Evolutionary conservation across 371 early-diverging fungal genomes (phyloP).

Genomic region (Mortierella sp.): DNA sequence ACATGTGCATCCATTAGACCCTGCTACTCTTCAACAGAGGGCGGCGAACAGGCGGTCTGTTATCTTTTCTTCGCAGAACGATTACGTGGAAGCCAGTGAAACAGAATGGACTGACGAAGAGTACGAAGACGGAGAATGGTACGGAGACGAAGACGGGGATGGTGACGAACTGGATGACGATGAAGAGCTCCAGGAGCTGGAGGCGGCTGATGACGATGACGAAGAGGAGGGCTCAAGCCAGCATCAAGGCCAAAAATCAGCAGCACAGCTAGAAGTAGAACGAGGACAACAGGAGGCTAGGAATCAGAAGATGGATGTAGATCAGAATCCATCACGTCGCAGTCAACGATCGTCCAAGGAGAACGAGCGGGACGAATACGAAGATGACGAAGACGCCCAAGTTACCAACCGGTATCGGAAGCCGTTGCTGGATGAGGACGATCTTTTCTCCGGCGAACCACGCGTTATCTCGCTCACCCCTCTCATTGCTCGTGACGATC

Average conservation of each 20-base stretch:
- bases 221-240: slow-evolving; percentile 8
- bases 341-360: slow-evolving; percentile 11
- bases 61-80: slow-evolving; percentile 44
- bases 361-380: slow-evolving; percentile 8
- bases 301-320: slow-evolving; percentile 20
- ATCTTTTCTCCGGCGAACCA: slow-evolving; percentile 34
- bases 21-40: slow-evolving; percentile 32
- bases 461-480: slow-evolving; percentile 49
- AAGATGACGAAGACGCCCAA: slow-evolving; percentile 31
- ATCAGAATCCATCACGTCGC: slow-evolving; percentile 2
- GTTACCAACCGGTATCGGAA: slow-evolving; percentile 40
- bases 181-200: slow-evolving; percentile 36
- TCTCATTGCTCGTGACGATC: slow-evolving; percentile 46
- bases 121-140: slow-evolving; percentile 39
- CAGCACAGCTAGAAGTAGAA: slow-evolving; percentile 39
- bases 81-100: slow-evolving; percentile 47
- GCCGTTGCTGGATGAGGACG: slow-evolving; percentile 44
- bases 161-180: slow-evolving; percentile 29
- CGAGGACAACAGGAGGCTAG: slow-evolving; percentile 40
- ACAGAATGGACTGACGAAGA: slow-evolving; percentile 58
- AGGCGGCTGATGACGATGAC: slow-evolving; percentile 21
- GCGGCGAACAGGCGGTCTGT: slow-evolving; percentile 39
- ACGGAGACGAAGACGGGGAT: slow-evolving; percentile 56
- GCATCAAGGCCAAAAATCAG: slow-evolving; percentile 11
- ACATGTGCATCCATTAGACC: slow-evolving; percentile 38